Evolutionary conservation across 2,329 filamentous ascomycete genomes (phyloP).

Genomic region (Exophiala xenobiotica): DNA sequence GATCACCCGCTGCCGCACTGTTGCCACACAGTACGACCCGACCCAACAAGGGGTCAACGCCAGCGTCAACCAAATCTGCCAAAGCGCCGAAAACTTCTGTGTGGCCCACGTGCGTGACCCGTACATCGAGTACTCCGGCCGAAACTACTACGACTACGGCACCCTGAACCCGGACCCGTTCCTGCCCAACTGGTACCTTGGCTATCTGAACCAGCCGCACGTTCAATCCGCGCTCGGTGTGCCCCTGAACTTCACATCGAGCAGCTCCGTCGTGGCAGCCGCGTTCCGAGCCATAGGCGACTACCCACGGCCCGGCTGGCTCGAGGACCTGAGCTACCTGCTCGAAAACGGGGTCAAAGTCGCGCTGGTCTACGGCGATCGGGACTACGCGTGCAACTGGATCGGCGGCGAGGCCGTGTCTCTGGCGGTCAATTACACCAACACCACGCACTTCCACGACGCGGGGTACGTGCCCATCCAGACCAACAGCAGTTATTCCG

Average conservation of each 20-base stretch:
- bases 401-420: conserved; percentile 55
- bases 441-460: conserved; percentile 45
- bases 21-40: conserved; percentile 48
- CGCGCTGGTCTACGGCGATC: conserved; percentile 58
- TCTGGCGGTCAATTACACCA: conserved; percentile 48
- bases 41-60: conserved; percentile 37
- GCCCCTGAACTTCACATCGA: conserved; percentile 54
- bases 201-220: conserved; percentile 54
- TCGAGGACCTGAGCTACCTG: conserved; percentile 47
- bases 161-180: conserved; percentile 47
- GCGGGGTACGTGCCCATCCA: conserved; percentile 51
- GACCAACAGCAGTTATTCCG: conserved; percentile 45
- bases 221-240: conserved; percentile 55
- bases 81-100: conserved; percentile 55
- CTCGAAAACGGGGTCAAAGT: conserved; percentile 60
- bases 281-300: conserved; percentile 45
- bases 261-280: conserved; percentile 46
- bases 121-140: conserved; percentile 40
- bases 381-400: conserved; percentile 57
- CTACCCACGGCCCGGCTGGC: conserved; percentile 24
- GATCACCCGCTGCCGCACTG: conserved; percentile 51
- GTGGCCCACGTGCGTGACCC: conserved; percentile 38
- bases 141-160: conserved; percentile 54
- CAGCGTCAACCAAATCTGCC: conserved; percentile 44
- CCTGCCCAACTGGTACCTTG: conserved; percentile 44